A percentile compares a stretch with the other conserved stretches of the same genome.
Conservation (phyloP, 805 yeast species). For the Candida pseudoglaebosa region DNA sequence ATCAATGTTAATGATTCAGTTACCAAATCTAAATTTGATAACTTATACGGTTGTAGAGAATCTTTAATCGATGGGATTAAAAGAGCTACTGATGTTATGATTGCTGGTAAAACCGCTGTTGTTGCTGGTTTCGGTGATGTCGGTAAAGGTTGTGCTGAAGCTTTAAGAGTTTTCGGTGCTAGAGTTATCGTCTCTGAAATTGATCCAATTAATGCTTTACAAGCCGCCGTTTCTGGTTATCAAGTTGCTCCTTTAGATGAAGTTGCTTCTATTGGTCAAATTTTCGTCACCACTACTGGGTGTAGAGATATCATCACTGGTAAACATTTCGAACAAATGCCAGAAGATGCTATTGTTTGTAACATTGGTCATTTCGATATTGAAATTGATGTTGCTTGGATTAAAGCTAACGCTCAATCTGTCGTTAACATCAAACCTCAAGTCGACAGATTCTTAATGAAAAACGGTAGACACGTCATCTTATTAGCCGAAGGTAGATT, state of each 20-base stretch:
- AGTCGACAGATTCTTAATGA: conserved; percentile 93
- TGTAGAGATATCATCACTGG: conserved; percentile 97
- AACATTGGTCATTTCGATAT: conserved; percentile 99
- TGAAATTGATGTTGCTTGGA: conserved; percentile 99
- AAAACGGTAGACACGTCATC: conserved; percentile 88
- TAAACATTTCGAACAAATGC: conserved; percentile 85
- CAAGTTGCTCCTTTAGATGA: conserved; percentile 95
- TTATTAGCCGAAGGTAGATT: conserved; percentile 98
- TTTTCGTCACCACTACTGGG: conserved; percentile 98
- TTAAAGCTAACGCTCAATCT: conserved; percentile 88
- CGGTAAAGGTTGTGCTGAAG: conserved; percentile 99
- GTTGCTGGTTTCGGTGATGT: conserved; percentile 99
- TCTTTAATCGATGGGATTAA: conserved; percentile 97
- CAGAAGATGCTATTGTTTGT: conserved; percentile 99
- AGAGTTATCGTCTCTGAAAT: conserved; percentile 95
- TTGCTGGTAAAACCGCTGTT: conserved; percentile 98
- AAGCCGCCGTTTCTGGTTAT: conserved; percentile 99
- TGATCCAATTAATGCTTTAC: conserved; percentile 98
- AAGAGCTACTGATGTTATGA: conserved; percentile 99
- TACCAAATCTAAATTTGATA: conserved; percentile 98
- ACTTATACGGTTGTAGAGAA: conserved; percentile 99
- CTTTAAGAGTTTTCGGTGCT: conserved; percentile 98
- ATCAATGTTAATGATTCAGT: conserved; percentile 98
- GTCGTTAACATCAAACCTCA: conserved; percentile 98
- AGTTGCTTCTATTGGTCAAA: conserved; percentile 90